Evolutionary conservation across 768 basidiomycete genomes (phyloP).

Genomic region (Tulasnella sp.): DNA sequence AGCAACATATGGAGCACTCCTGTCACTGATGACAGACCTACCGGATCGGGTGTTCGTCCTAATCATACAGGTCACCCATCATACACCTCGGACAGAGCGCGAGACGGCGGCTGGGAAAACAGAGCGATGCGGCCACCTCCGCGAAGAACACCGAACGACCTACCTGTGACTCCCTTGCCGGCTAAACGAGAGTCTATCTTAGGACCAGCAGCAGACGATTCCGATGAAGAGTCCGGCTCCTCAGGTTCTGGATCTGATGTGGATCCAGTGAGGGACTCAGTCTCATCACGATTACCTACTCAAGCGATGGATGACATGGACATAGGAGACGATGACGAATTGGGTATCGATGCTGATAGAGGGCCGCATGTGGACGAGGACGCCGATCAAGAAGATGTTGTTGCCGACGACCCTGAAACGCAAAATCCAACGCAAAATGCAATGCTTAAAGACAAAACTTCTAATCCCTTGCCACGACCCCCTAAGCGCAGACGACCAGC

Average conservation of each 20-base stretch:
- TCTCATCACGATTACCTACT: slow-evolving; percentile 22
- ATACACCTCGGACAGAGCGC: too few relatives aligned
- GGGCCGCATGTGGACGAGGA: background rate
- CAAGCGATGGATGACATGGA: background rate
- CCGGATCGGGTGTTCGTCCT: too few relatives aligned
- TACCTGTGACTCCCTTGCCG: too few relatives aligned
- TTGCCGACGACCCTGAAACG: background rate
- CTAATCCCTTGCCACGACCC: slow-evolving; percentile 5
- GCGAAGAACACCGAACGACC: too few relatives aligned
- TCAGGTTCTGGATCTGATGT: slow-evolving; percentile 21
- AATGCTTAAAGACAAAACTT: background rate
- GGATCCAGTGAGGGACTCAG: slow-evolving; percentile 24
- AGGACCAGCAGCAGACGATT: slow-evolving; percentile 13
- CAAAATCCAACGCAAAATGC: slow-evolving; percentile 9
- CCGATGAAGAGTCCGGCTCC: slow-evolving; percentile 22
- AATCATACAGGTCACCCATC: too few relatives aligned
- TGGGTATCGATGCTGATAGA: background rate
- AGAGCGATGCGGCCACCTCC: too few relatives aligned
- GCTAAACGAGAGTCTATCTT: background rate
- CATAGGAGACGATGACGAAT: background rate
- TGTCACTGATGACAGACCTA: too few relatives aligned
- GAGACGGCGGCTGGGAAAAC: too few relatives aligned
- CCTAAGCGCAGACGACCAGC: slow-evolving; percentile 40
- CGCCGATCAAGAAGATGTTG: background rate
- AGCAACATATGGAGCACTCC: background rate